Evolutionary conservation across 2,329 filamentous ascomycete species (phyloP).

Genomic region (Apiospora pterosperma): DNA sequence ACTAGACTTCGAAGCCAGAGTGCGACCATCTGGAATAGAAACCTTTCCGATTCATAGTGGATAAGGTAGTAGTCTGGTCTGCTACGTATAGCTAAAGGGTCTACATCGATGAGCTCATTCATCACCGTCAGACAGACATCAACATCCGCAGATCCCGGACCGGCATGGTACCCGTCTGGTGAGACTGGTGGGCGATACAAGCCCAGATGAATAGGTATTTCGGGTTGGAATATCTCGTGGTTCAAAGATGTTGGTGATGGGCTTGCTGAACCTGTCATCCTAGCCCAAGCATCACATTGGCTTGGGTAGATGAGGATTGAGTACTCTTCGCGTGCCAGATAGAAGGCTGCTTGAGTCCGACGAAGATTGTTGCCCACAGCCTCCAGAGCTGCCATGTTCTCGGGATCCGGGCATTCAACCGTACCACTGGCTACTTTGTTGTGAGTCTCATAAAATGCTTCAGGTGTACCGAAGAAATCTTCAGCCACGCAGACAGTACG

Average conservation of each 20-base stretch:
- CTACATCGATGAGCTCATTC: slow-evolving; percentile 1
- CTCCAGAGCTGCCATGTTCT: slow-evolving; percentile 12
- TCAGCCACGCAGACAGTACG: slow-evolving; percentile 18
- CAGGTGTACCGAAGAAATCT: slow-evolving; percentile 16
- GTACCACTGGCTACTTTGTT: slow-evolving; percentile 19
- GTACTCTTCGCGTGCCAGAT: slow-evolving; percentile 21
- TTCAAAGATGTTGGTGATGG: slow-evolving; percentile 14
- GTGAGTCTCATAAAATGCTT: slow-evolving; percentile 10
- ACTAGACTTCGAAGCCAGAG: slow-evolving; percentile 18
- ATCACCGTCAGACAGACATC: neutral
- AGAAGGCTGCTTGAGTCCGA: slow-evolving; percentile 17
- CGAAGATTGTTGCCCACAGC: slow-evolving; percentile 21
- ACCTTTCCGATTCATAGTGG: neutral
- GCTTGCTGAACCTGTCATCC: slow-evolving; percentile 11
- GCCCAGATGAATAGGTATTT: slow-evolving; percentile 9
- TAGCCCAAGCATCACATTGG: slow-evolving; percentile 18
- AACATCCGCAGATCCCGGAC: neutral
- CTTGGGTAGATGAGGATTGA: slow-evolving; percentile 27
- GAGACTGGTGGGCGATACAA: slow-evolving; percentile 15
- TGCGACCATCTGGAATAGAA: neutral
- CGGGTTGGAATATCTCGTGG: slow-evolving; percentile 21
- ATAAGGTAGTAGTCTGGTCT: slow-evolving; percentile 24
- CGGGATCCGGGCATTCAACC: slow-evolving; percentile 12
- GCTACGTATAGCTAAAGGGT: slow-evolving; percentile 9
- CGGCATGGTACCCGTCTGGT: neutral